Conservation (phyloP, 2,329 filamentous ascomycete genomes). For the Atkinsonella texensis region DNA sequence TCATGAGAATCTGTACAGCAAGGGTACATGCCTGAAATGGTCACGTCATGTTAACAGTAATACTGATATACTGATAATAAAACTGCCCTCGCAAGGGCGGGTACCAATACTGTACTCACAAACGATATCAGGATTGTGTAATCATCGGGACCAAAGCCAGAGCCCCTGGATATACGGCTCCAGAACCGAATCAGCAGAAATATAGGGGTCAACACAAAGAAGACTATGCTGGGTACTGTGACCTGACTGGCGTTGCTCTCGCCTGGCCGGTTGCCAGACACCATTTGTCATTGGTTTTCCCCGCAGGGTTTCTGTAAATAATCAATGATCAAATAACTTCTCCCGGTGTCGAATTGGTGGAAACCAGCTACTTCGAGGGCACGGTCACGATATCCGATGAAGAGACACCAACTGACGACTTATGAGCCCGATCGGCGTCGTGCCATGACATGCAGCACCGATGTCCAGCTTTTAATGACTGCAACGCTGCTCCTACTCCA, state of each 20-base stretch:
- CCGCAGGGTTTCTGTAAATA: too few species aligned
- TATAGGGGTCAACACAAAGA: slow-evolving; percentile 29
- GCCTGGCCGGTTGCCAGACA: slow-evolving; percentile 17
- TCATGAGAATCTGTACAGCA: slow-evolving; percentile 25
- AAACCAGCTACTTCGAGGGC: not conserved
- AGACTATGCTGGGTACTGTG: slow-evolving; percentile 26
- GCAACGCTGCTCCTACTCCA: not conserved
- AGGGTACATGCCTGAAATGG: slow-evolving; percentile 22
- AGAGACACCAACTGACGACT: not conserved
- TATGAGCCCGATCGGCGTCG: not conserved
- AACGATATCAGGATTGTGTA: slow-evolving; percentile 29
- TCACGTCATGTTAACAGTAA: not conserved
- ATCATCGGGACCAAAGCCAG: slow-evolving; percentile 29
- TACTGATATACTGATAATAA: too few species aligned
- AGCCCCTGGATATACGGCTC: slow-evolving; percentile 24
- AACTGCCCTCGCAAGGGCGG: too few species aligned
- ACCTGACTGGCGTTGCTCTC: slow-evolving; percentile 27
- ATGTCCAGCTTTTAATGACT: not conserved
- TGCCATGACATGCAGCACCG: not conserved
- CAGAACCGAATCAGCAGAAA: slow-evolving; percentile 28
- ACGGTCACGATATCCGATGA: not conserved
- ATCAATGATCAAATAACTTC: not conserved
- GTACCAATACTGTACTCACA: slow-evolving; percentile 15
- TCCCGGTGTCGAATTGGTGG: not conserved
- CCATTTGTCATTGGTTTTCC: not conserved